Evolutionary conservation across 768 basidiomycete genomes (phyloP), one percentile per base, ranked within the genome.

Genomic region (Amanita rimosa): DNA sequence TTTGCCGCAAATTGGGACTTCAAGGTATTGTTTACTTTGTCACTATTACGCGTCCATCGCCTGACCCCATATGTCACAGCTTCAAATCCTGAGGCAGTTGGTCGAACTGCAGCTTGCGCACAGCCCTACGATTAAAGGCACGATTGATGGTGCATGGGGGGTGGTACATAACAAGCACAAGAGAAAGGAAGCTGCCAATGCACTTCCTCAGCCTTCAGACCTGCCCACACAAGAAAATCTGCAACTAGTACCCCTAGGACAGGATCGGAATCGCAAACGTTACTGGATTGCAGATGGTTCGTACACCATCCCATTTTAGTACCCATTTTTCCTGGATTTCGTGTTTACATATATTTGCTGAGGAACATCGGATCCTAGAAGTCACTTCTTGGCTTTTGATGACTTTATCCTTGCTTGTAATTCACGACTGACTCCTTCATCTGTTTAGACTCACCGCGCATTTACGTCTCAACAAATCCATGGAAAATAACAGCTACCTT

Each of bases 251-350:
- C 89, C 90, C 14, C 60, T 91, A 21, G 90, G 90, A 38, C 86
- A 88, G 59, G 90, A 93, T 61, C 64, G 61, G 45, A 72, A 74
- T 45, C 78, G 85, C 55, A 85, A 78, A 64, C 84, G 90, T 45
- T 93, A 81, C 65, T 93, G 90, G 90, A 66, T 84, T 55, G 76
- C 76, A 62, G 90, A 92, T 79, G 85, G 89, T 93, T 72, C 74
- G 89, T 88, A 72, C 71, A 64, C 64, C 61, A 68, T 65, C 64
- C 53, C 62, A 41, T 62, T 60, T 56, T 54, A 39, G 51, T 38
- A 48, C 51, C 49, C 55, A 58, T 52, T 48, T 31, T 53, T 52
- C 47, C 51, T 53, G 50, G 42, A 54, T 58, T 55, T 55, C 62
- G 64, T 84, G 79, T 85, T 86, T 86, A 79, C 66, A 68, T 73